Base-by-base conservation (phyloP, 2,329 filamentous ascomycete species). In the Penicillium nordicum region DNA sequence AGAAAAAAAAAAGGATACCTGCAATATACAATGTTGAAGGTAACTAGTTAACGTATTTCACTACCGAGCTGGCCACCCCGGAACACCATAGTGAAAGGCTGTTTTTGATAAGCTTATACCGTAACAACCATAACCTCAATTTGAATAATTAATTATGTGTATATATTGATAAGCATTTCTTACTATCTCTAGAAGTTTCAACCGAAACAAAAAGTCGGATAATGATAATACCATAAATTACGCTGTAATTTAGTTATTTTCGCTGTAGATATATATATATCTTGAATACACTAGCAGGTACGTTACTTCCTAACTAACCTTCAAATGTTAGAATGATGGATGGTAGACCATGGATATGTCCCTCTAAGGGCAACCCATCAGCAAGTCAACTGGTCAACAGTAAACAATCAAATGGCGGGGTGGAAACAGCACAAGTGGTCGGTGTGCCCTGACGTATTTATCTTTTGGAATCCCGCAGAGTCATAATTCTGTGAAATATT, bases 401-500 rank as follows among this genome's bases (percentile, higher is more conserved):
- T 7, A 8, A n/a, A 23, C 29, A 16, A 1, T 21, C 43, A 16
- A 29, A 55, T 55, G 60, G 61, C 53, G 63, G 47, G 61, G 62
- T 62, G 51, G 51, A 55, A 64, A 64, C 18, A 34, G 62, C 63
- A 55, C 34, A 59, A 36, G 29, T 70, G 69, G 70, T 67, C 54
- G 16, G 34, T 56, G n/a, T 48, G 51, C 50, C 51, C 50, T 57
- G 27, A 69, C 69, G 70, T 61, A 68, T 57, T 46, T 46, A 48
- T 55, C 38, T 55, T 54, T 55, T 55, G 46, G 32, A 63, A 63
- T 58, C 52, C 53, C 58, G 61, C 61, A 68, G 69, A 71, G 68
- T 72, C 69, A 72, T 66, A 65, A 67, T 63, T 59, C 48, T 52
- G 36, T 36, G 57, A 61, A 69, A 67, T 66, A 66, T 69, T 64